Conservation (phyloP, 2,329 filamentous ascomycete species). For the Arthrocladium fulminans region DNA sequence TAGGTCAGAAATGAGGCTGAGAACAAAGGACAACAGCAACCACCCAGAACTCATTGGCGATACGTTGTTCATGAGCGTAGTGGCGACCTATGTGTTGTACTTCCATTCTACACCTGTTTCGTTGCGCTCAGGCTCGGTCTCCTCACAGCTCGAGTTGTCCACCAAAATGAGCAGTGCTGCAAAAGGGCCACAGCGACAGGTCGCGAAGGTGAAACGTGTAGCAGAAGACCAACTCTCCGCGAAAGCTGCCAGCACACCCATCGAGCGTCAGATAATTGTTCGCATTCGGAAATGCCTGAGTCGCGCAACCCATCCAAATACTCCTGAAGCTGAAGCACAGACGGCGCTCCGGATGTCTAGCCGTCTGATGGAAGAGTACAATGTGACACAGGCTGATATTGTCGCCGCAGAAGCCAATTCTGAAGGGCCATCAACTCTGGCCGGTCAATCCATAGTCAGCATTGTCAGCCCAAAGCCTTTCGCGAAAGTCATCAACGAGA, state of each 20-base stretch:
- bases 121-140: background rate
- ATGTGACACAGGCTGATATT: constrained; percentile 14
- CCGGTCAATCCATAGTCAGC: constrained; percentile 9
- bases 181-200: background rate
- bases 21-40: background rate
- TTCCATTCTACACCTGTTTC: background rate
- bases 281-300: constrained; percentile 24
- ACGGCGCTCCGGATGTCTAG: constrained; percentile 14
- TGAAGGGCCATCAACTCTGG: constrained; percentile 3
- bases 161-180: background rate
- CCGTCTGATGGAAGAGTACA: constrained; percentile 12
- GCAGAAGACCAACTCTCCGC: background rate
- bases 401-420: constrained; percentile 5
- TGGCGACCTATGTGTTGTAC: background rate
- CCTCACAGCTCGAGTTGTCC: background rate
- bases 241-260: background rate
- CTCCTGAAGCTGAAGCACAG: constrained; percentile 22
- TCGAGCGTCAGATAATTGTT: constrained; percentile 21
- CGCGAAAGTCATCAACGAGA: constrained; percentile 7
- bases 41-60: background rate
- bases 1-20: background rate
- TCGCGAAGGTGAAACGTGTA: constrained; percentile 3
- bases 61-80: background rate
- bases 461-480: constrained; percentile 9
- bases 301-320: constrained; percentile 18